These are phyloP conservation scores for Ephemerocybe angulata DNA, from an alignment of 768 basidiomycete genomes.

Conservation along the genomic window DNA sequence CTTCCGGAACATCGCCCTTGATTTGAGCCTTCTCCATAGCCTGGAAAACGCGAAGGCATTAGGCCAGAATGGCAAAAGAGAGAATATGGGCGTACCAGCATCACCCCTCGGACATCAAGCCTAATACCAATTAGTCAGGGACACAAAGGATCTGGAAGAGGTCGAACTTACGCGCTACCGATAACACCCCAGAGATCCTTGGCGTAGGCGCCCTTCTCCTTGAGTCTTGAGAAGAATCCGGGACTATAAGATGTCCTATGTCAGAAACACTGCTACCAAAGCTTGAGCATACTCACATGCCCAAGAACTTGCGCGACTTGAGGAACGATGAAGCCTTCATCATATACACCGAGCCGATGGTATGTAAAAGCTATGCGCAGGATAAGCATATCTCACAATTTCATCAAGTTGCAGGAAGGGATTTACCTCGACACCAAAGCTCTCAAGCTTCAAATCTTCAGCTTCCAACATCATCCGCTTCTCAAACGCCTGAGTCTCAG, in stretches of 20 bases:
- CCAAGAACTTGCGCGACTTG: conserved; percentile 88
- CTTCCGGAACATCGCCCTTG: conserved; percentile 85
- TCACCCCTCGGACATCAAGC: conserved; percentile 71
- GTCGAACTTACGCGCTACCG: conserved; percentile 76
- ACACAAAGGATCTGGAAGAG: not conserved
- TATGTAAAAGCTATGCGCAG: conserved; percentile 66
- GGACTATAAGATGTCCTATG: conserved; percentile 41
- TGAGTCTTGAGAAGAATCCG: conserved; percentile 90
- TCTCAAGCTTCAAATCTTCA: conserved; percentile 94
- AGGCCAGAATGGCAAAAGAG: not conserved
- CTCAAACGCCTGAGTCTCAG: conserved; percentile 79
- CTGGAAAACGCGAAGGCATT: conserved; percentile 31
- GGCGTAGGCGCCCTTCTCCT: conserved; percentile 88
- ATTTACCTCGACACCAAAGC: conserved; percentile 90
- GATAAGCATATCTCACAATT: conserved; percentile 1
- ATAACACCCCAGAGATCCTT: conserved; percentile 98
- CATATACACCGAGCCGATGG: conserved; percentile 89
- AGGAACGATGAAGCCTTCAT: conserved; percentile 89
- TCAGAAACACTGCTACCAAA: conserved; percentile 8
- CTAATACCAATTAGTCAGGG: conserved; percentile 26
- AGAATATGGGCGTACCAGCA: conserved; percentile 43
- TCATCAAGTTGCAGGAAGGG: not conserved
- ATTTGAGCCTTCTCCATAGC: conserved; percentile 90
- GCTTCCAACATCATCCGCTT: conserved; percentile 76
- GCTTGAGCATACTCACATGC: conserved; percentile 55